Base-by-base conservation (phyloP, 2,329 filamentous ascomycete genomes). In the Cladorrhinum sp. region DNA sequence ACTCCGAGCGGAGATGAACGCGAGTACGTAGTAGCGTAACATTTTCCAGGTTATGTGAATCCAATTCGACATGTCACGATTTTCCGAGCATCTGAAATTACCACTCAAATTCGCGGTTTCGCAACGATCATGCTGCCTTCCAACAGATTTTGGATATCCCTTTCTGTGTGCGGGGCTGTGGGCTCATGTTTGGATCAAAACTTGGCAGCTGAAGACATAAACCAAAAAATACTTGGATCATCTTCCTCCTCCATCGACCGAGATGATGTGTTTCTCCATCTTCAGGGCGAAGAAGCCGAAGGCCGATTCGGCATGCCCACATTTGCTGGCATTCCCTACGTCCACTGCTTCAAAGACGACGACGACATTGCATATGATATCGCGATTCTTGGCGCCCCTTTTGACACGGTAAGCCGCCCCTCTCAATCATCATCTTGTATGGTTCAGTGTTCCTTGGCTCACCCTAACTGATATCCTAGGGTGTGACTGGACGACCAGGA, bases 281-380 rank as follows among this genome's bases (percentile, higher is more conserved):
- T 55, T 55, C 52, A n/a, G n/a, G n/a, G n/a, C n/a, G n/a, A n/a
- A n/a, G 52, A 29, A n/a, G 45, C 3, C 36, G 20, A 55, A 18
- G 23, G 12, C 13, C 52, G 29, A 25, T 55, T 20, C 36, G 53
- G 53, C 23, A 20, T 56, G 13, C n/a, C 53, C 5, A 87, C 84
- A 51, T 89, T 87, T 68, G 85, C 82, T 22, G 85, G 86, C 69
- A 73, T 88, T 53, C 80, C 81, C 56, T 81, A 87, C 61, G 76
- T 84, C 48, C 85, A 85, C 66, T 88, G 85, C 67, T 76, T 88
- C 18, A 78, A 81, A n/a, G 77, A 81, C 55, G 79, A 79, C 1
- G 5, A 24, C 2, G 74, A 81, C 48, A 77, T 78, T 45, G 73
- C 72, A 38, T 88, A 85, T 66, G 85, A 88, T 68, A 86, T 88